phyloP scores from a whole-genome alignment of 129 eudicot genomes.

The Centaurea solstitialis region DNA sequence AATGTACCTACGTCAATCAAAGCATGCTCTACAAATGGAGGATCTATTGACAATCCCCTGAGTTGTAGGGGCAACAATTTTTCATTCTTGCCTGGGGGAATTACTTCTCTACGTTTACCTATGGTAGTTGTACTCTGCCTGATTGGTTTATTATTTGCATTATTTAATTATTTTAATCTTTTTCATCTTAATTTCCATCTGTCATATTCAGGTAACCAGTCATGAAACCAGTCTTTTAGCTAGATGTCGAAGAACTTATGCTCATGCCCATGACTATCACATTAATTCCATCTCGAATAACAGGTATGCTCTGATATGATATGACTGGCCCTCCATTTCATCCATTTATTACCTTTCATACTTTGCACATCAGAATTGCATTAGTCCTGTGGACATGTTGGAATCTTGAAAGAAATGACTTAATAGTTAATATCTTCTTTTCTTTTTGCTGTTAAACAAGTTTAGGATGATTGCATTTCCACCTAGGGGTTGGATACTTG shows the following conservation, averaged over 20 bases:
- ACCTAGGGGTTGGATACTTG: neutral
- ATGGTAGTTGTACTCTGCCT: constrained; percentile 71
- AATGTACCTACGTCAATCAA: constrained; percentile 48
- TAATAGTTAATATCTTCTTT: neutral
- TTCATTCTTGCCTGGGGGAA: constrained; percentile 50
- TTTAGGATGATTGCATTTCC: neutral
- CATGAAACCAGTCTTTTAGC: constrained; percentile 81
- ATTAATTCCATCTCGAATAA: constrained; percentile 94
- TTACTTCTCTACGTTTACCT: constrained; percentile 68
- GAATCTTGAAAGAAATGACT: neutral
- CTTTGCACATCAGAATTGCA: neutral
- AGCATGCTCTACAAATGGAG: constrained; percentile 53
- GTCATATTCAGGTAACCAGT: constrained; percentile 68
- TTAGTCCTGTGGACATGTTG: neutral
- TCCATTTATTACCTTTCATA: neutral
- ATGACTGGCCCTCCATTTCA: neutral
- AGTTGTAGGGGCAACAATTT: constrained; percentile 42
- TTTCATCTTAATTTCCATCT: constrained; percentile 15
- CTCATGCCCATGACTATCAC: constrained; percentile 97
- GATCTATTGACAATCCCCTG: constrained; percentile 41
- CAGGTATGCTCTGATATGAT: constrained; percentile 49
- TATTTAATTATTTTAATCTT: neutral
- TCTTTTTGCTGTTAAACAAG: neutral
- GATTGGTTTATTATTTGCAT: neutral
- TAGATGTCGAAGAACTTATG: constrained; percentile 83